Conservation (phyloP, 768 basidiomycete genomes). For the Russula sp. region DNA sequence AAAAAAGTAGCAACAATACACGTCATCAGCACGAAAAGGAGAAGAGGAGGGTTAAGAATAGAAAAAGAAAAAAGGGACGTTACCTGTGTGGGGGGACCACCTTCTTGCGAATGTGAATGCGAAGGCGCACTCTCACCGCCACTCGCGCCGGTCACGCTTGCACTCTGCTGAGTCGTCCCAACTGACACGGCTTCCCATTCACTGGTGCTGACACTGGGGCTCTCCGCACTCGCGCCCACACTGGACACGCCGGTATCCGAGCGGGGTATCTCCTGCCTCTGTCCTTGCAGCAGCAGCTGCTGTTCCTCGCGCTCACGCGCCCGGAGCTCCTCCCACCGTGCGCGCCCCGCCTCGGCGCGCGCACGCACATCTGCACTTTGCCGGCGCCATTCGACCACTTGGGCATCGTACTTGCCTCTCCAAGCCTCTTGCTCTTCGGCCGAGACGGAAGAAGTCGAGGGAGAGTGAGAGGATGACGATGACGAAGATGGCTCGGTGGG, state of each 20-base stretch:
- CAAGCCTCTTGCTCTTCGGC: slow-evolving; percentile 46
- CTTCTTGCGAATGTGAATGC: slow-evolving; percentile 30
- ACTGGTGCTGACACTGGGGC: neutral
- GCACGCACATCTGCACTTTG: slow-evolving; percentile 68
- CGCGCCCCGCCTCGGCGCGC: slow-evolving; percentile 72
- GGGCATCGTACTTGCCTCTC: slow-evolving; percentile 67
- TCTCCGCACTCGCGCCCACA: slow-evolving; percentile 38
- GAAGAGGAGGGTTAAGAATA: too few species aligned
- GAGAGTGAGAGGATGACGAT: too few species aligned
- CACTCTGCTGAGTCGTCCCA: slow-evolving; percentile 3
- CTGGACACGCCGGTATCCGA: too few species aligned
- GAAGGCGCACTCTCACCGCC: slow-evolving; percentile 34
- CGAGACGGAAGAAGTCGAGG: slow-evolving; percentile 15
- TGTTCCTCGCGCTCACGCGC: slow-evolving; percentile 42
- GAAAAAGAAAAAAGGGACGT: neutral
- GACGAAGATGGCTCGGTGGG: slow-evolving; percentile 13
- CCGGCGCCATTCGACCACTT: slow-evolving; percentile 66
- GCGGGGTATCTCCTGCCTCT: slow-evolving; percentile 22
- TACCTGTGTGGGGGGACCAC: neutral
- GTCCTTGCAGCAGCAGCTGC: slow-evolving; percentile 28
- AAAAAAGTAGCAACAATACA: neutral
- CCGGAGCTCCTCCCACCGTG: slow-evolving; percentile 67
- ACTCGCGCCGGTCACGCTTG: slow-evolving; percentile 35
- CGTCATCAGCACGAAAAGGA: neutral
- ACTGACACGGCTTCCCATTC: slow-evolving; percentile 23